These are phyloP conservation scores for Malus domestica DNA, from an alignment of 306 rosid genomes.

Conservation along the genomic window DNA sequence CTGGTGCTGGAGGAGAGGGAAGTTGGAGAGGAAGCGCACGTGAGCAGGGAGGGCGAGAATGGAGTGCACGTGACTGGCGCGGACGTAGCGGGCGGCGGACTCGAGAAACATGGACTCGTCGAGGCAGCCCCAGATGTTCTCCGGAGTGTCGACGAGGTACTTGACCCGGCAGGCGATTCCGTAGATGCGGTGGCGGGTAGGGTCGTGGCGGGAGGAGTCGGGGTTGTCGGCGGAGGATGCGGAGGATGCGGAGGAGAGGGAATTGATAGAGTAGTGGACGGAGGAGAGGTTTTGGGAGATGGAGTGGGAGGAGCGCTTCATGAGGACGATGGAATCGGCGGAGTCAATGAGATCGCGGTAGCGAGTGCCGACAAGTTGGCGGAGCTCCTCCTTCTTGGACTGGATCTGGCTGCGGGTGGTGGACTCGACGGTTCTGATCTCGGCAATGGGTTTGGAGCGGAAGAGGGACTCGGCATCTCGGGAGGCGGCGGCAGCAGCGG, in stretches of 20 bases:
- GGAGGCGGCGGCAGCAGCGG: not conserved
- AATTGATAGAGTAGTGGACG: slow-evolving; percentile 49
- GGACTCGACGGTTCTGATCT: slow-evolving; percentile 73
- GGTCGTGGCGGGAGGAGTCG: slow-evolving; percentile 23
- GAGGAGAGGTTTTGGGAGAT: slow-evolving; percentile 67
- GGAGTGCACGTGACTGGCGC: slow-evolving; percentile 71
- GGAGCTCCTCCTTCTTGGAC: slow-evolving; percentile 90
- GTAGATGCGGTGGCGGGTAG: slow-evolving; percentile 47
- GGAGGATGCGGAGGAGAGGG: slow-evolving; percentile 48
- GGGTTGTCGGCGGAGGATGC: slow-evolving; percentile 13
- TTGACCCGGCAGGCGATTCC: slow-evolving; percentile 83
- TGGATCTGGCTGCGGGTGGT: slow-evolving; percentile 75
- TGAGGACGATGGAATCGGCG: slow-evolving; percentile 83
- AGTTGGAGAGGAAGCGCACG: slow-evolving; percentile 53
- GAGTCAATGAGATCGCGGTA: slow-evolving; percentile 97
- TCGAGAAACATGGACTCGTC: slow-evolving; percentile 93
- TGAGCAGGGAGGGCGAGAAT: slow-evolving; percentile 25
- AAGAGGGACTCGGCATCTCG: slow-evolving; percentile 80
- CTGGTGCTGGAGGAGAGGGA: slow-evolving; percentile 87
- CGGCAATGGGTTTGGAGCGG: slow-evolving; percentile 69
- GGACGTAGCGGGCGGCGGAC: slow-evolving; percentile 71
- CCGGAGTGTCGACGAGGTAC: slow-evolving; percentile 87
- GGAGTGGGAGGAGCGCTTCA: slow-evolving; percentile 59
- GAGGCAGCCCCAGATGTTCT: slow-evolving; percentile 94
- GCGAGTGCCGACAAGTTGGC: slow-evolving; percentile 91